A percentile compares a stretch with the other conserved stretches of the same genome.
Conservation (phyloP, 768 basidiomycete genomes). For the Thelephora aurantiotincta region DNA sequence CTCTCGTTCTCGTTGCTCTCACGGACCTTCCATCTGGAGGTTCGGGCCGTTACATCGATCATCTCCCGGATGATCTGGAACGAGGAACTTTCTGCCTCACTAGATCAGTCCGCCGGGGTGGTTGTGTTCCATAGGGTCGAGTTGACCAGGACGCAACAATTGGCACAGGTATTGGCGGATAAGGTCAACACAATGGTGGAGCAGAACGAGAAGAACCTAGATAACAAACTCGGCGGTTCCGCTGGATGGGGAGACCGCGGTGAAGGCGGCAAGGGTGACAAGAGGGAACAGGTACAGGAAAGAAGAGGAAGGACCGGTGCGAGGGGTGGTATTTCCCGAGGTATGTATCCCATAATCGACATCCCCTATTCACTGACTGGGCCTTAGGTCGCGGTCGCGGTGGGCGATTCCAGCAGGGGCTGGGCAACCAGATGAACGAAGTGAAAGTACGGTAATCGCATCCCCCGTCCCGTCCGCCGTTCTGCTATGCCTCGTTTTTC, state of each 20-base stretch:
- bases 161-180: conserved; percentile 83
- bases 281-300: conserved; percentile 69
- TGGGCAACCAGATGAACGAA: conserved; percentile 65
- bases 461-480: too few species aligned
- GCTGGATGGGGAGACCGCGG: conserved; percentile 51
- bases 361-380: neutral
- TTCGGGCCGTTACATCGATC: conserved; percentile 74
- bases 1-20: conserved; percentile 82
- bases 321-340: conserved; percentile 38
- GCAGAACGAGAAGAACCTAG: conserved; percentile 82
- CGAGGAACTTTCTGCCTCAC: conserved; percentile 84
- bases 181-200: conserved; percentile 78
- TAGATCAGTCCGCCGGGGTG: conserved; percentile 83
- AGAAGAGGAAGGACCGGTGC: conserved; percentile 62
- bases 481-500: too few species aligned
- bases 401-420: conserved; percentile 74
- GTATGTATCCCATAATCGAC: conserved; percentile 20
- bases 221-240: conserved; percentile 64
- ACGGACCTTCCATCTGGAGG: conserved; percentile 73
- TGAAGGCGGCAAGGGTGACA: conserved; percentile 63
- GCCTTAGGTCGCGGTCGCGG: conserved; percentile 41
- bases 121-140: conserved; percentile 91
- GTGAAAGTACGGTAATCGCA: conserved; percentile 13
- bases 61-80: conserved; percentile 99
- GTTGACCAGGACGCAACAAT: conserved; percentile 73